phyloP scores from a whole-genome alignment of 805 yeast genomes.

The Candida dendrica region DNA sequence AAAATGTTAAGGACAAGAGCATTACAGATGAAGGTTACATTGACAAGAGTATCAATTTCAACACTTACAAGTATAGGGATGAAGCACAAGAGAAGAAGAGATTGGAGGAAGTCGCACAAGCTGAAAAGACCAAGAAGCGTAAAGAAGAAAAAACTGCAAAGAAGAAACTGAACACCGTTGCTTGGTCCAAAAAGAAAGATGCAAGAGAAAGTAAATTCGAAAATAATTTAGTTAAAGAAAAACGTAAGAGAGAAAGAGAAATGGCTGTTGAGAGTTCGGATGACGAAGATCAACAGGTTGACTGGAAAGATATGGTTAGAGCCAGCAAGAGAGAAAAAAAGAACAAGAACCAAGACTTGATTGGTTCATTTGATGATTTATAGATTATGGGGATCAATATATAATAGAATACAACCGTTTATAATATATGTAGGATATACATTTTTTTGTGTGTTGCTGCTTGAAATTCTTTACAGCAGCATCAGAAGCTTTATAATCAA shows the following conservation, averaged over 20 bases:
- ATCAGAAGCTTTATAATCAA: background rate
- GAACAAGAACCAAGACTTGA: constrained; percentile 24
- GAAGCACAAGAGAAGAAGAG: constrained; percentile 56
- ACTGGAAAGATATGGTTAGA: constrained; percentile 83
- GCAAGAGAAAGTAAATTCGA: constrained; percentile 53
- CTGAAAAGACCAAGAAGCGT: constrained; percentile 25
- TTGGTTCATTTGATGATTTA: constrained; percentile 58
- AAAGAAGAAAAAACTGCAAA: constrained; percentile 21
- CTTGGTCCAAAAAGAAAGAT: constrained; percentile 34
- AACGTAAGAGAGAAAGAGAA: constrained; percentile 59
- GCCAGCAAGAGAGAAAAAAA: constrained; percentile 55
- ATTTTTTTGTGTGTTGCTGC: too few species aligned
- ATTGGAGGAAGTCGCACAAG: constrained; percentile 46
- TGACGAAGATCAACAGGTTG: constrained; percentile 44
- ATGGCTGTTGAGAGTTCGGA: constrained; percentile 46
- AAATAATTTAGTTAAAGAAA: constrained; percentile 52
- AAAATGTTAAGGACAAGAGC: constrained; percentile 33
- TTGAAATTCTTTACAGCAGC: too few species aligned
- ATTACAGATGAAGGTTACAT: constrained; percentile 75
- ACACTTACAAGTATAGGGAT: constrained; percentile 58
- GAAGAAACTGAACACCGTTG: constrained; percentile 12
- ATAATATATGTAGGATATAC: background rate
- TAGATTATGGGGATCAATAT: constrained; percentile 13
- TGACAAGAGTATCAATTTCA: constrained; percentile 57
- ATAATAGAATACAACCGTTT: background rate